phyloP scores from a whole-genome alignment of 75 land plant species.

The Picea glauca region DNA sequence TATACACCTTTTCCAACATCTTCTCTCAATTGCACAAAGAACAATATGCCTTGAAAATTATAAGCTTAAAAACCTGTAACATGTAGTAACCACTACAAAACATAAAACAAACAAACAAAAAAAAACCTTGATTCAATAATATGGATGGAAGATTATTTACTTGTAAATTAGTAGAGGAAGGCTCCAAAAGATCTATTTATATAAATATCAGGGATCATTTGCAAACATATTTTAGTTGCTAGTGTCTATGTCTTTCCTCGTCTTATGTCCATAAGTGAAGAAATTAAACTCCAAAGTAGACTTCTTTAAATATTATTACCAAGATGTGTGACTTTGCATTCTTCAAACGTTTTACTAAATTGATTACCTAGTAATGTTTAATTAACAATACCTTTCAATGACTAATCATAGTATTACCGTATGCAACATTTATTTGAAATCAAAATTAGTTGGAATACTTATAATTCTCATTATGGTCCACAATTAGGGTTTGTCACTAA shows the following conservation, averaged over 20 bases:
- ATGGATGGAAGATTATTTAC: slow-evolving; percentile 3
- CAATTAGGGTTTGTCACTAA: too few relatives aligned
- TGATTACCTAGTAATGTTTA: too few relatives aligned
- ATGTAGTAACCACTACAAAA: background rate
- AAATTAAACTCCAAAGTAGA: background rate
- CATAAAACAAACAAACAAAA: background rate
- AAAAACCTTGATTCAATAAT: background rate
- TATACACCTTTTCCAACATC: slow-evolving; percentile 32
- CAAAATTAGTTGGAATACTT: too few relatives aligned
- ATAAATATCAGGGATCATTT: slow-evolving; percentile 47
- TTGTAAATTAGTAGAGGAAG: slow-evolving; percentile 39
- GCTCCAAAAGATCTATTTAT: slow-evolving; percentile 46
- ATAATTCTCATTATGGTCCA: too few relatives aligned
- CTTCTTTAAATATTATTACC: too few relatives aligned
- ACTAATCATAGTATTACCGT: too few relatives aligned
- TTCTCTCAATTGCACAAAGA: slow-evolving; percentile 21
- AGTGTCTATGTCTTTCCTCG: slow-evolving; percentile 26
- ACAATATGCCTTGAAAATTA: background rate
- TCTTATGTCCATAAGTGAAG: slow-evolving; percentile 12
- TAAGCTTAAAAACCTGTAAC: background rate
- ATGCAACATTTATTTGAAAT: too few relatives aligned
- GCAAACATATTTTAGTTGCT: slow-evolving; percentile 31
- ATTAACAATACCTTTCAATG: too few relatives aligned
- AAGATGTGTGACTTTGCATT: too few relatives aligned
- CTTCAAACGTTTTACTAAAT: too few relatives aligned